Conservation (phyloP, 2,329 filamentous ascomycete genomes). For the Phialophora macrospora region DNA sequence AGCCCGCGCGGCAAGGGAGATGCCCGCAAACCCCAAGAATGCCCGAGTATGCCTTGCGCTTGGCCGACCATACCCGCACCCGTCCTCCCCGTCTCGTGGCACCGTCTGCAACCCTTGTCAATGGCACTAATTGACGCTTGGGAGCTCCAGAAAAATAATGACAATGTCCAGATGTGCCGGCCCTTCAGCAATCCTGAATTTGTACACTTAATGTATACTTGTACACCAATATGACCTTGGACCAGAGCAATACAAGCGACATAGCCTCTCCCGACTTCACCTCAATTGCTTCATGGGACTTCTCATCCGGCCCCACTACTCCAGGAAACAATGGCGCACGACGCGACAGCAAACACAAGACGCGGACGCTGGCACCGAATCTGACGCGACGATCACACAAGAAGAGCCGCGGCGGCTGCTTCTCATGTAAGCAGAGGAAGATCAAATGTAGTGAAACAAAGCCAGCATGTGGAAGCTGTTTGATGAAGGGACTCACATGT, state of each 20-base stretch:
- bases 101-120: conserved; percentile 8
- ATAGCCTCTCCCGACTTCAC: conserved; percentile 17
- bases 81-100: conserved; percentile 25
- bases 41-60: conserved; percentile 32
- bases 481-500: conserved; percentile 44
- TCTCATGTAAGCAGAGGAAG: conserved; percentile 50
- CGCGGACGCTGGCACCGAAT: conserved; percentile 39
- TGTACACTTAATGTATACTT: conserved; percentile 8
- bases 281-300: conserved; percentile 29
- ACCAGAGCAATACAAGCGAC: conserved; percentile 18
- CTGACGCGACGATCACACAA: conserved; percentile 44
- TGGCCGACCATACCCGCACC: conserved; percentile 32
- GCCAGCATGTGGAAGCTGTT: conserved; percentile 47
- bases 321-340: conserved; percentile 8
- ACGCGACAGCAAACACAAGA: conserved; percentile 22
- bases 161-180: conserved; percentile 16
- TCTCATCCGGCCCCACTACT: conserved; percentile 21
- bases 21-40: conserved; percentile 2
- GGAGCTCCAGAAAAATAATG: conserved; percentile 7
- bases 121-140: conserved; percentile 10
- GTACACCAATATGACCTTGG: conserved; percentile 25
- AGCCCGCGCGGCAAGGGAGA: neutral
- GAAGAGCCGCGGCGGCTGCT: conserved; percentile 50
- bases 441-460: conserved; percentile 54
- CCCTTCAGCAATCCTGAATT: conserved; percentile 10